Evolutionary conservation across 2,329 filamentous ascomycete species (phyloP), one percentile per base, ranked within the genome.

Genomic region (Fusarium luffae): DNA sequence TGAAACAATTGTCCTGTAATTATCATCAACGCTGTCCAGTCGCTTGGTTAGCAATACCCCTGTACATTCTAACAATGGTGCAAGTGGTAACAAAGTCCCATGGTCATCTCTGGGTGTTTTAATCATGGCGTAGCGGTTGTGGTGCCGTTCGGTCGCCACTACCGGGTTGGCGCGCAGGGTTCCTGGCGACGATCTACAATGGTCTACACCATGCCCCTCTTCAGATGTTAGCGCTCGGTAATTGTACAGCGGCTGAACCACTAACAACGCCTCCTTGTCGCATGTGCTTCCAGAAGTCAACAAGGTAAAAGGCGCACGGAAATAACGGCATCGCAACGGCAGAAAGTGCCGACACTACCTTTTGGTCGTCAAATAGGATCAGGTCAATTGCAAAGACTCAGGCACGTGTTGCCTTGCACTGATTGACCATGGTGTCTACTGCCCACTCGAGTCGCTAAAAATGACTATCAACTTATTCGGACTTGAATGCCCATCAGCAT

Each of bases 241-340:
- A 40, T 28, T 9, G 32, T 25, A 40, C 13, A 30, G 60, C 19
- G 18, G 16, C n/a, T 37, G 16, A 25, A 9, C 66, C 66, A 69
- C 37, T 69, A 57, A 61, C 19, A 69, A 25, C 8, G 23, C 61
- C 7, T 21, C 13, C 18, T 54, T 47, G 6, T 16, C 13, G 59
- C 72, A 74, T 72, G 72, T 74, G 72, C 42, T 23, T 16, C n/a
- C 16, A 2, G 13, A 25, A 7, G 7, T 16, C 30, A 21, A 28
- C 18, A 10, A 5, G 40, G 30, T 18, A 52, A 58, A 62, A 57
- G 43, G 30, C 52, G 63, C 41, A 28, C 41, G 32, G 52, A 25
- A 30, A 13, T 41, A 5, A 14, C 49, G 43, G 19, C 19, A 55
- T 11, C 37, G 18, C 6, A 12, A 25, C 66, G 63, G 58, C 44